Evolutionary conservation across 805 yeast genomes (phyloP).

Genomic region (Brettanomyces sp.): DNA sequence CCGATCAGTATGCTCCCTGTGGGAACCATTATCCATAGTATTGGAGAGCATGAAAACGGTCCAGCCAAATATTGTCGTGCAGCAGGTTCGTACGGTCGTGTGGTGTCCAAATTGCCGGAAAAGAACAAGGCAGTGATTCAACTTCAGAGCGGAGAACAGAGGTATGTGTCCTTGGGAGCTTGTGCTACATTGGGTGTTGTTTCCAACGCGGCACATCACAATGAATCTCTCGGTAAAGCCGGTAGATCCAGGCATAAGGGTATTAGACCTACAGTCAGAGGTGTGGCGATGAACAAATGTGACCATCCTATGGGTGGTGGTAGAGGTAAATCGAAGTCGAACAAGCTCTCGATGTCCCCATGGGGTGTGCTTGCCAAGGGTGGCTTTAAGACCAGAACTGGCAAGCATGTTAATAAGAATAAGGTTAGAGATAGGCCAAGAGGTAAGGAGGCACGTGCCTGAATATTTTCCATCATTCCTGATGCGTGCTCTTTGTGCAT

Average conservation of each 20-base stretch:
- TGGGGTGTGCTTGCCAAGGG: constrained; percentile 94
- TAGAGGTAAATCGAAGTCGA: constrained; percentile 97
- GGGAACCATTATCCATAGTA: constrained; percentile 81
- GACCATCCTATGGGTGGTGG: constrained; percentile 99
- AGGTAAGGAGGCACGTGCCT: constrained; percentile 34
- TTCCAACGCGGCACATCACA: constrained; percentile 88
- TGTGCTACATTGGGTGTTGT: constrained; percentile 93
- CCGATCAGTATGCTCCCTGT: constrained; percentile 91
- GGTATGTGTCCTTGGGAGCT: constrained; percentile 76
- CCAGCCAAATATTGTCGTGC: constrained; percentile 85
- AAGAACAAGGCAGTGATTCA: constrained; percentile 66
- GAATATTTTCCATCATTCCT: not conserved
- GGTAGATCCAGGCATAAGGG: constrained; percentile 92
- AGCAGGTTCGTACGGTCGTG: constrained; percentile 90
- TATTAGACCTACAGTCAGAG: constrained; percentile 90
- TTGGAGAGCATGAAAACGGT: constrained; percentile 70
- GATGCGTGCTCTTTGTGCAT: too few relatives aligned
- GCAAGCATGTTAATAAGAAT: constrained; percentile 74
- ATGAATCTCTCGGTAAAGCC: constrained; percentile 87
- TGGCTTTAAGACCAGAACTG: constrained; percentile 87
- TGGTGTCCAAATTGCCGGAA: constrained; percentile 69
- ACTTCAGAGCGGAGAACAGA: constrained; percentile 86
- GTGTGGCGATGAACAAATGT: constrained; percentile 94
- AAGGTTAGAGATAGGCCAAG: constrained; percentile 90
- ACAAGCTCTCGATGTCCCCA: constrained; percentile 86